A percentile compares a stretch with the other conserved stretches of the same genome.
These are phyloP conservation scores for Beauveria bassiana DNA, from an alignment of 2,329 filamentous ascomycete genomes.

Conservation along the genomic window DNA sequence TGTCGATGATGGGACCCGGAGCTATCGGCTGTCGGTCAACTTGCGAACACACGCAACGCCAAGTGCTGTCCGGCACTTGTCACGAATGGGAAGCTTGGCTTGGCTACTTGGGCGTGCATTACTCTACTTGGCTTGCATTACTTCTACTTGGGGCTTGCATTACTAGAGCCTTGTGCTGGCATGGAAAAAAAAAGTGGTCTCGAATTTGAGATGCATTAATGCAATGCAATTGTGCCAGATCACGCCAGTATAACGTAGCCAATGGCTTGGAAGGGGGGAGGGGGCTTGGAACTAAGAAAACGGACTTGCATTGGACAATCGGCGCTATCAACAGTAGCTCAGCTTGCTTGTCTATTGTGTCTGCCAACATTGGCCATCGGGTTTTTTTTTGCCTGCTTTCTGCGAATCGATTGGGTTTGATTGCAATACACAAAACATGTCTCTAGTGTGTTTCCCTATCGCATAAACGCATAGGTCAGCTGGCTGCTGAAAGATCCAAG, in stretches of 20 bases:
- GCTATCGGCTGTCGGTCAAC: background rate
- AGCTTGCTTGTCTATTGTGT: background rate
- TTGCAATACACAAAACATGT: background rate
- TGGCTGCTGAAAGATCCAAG: background rate
- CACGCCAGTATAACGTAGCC: background rate
- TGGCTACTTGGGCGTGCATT: too few species aligned
- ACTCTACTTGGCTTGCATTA: too few species aligned
- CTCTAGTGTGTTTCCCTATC: background rate
- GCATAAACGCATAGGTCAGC: background rate
- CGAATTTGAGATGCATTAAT: slow-evolving; percentile 1
- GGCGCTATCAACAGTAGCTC: background rate
- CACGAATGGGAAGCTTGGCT: too few species aligned
- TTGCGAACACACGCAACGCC: background rate
- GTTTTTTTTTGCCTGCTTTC: background rate
- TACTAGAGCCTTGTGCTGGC: background rate
- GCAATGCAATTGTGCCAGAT: slow-evolving; percentile 1
- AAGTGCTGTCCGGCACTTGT: background rate
- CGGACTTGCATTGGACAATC: slow-evolving; percentile 3
- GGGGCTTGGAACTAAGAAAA: background rate
- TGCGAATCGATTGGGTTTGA: background rate
- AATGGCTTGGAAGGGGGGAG: background rate
- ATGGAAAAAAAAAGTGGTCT: background rate
- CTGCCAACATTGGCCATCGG: background rate
- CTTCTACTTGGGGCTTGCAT: too few species aligned
- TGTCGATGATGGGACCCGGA: background rate